Conservation (phyloP, 176 grass and related monocot genomes). For the Luzula sylvatica region DNA sequence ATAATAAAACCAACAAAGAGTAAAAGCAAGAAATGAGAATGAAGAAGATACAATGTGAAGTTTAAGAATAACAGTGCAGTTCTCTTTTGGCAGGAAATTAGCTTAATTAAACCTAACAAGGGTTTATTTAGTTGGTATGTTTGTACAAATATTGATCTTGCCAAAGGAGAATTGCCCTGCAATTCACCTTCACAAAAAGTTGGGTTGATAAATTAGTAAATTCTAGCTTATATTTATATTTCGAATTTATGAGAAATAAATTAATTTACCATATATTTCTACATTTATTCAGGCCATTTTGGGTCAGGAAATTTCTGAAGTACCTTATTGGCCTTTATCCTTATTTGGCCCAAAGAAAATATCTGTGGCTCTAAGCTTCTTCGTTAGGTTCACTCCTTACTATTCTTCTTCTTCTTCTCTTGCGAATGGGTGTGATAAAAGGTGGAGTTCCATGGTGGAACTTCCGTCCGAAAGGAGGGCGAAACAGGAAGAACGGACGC, state of each 20-base stretch:
- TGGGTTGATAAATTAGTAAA: background rate
- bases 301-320: no score
- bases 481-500: background rate
- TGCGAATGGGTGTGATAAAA: conserved; percentile 21
- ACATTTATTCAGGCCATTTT: background rate
- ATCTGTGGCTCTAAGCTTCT: background rate
- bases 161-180: conserved; percentile 68
- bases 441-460: conserved; percentile 17
- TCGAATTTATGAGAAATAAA: background rate
- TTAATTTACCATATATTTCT: background rate
- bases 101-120: background rate
- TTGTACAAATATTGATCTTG: conserved; percentile 8
- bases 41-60: background rate
- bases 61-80: conserved; percentile 32
- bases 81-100: conserved; percentile 34
- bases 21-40: background rate
- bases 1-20: background rate
- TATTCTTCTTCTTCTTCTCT: background rate
- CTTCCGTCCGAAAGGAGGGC: conserved; percentile 7
- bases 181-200: conserved; percentile 24
- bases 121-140: background rate
- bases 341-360: background rate
- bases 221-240: background rate
- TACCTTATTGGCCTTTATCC: background rate
- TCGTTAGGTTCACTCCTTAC: background rate